phyloP scores from a whole-genome alignment of 768 basidiomycete species.

The Rossbeevera mucosa region DNA sequence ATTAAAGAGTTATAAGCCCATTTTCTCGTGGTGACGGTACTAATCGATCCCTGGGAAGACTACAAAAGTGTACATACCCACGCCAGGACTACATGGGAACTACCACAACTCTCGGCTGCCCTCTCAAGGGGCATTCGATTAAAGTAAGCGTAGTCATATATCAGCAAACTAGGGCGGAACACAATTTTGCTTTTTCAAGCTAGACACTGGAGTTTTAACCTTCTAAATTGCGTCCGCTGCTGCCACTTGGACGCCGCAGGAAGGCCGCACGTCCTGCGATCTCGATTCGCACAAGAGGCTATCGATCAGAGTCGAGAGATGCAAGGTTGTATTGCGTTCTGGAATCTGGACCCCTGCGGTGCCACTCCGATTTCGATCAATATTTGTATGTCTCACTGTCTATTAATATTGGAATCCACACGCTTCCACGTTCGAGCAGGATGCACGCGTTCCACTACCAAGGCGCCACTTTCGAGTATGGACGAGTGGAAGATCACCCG shows the following conservation, averaged over 20 bases:
- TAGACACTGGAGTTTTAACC: neutral
- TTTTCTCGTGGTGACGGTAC: slow-evolving; percentile 10
- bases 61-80: neutral
- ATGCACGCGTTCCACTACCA: neutral
- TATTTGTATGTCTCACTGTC: neutral
- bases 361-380: slow-evolving; percentile 1
- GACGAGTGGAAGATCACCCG: neutral
- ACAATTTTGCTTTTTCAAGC: slow-evolving; percentile 17
- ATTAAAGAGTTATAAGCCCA: slow-evolving; percentile 20
- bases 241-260: slow-evolving; percentile 1
- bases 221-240: neutral
- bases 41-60: slow-evolving; percentile 17
- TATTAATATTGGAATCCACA: slow-evolving; percentile 7
- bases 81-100: too few relatives aligned
- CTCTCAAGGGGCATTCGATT: neutral
- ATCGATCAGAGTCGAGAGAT: neutral
- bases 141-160: neutral
- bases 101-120: too few relatives aligned
- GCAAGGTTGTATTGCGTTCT: neutral
- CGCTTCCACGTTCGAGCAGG: neutral
- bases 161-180: neutral
- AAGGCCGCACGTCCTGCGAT: neutral
- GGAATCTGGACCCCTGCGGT: slow-evolving; percentile 1
- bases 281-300: neutral
- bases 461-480: neutral